Evolutionary conservation across 805 yeast species (phyloP), one percentile per base, ranked within the genome.

Genomic region (Pichia californica): DNA sequence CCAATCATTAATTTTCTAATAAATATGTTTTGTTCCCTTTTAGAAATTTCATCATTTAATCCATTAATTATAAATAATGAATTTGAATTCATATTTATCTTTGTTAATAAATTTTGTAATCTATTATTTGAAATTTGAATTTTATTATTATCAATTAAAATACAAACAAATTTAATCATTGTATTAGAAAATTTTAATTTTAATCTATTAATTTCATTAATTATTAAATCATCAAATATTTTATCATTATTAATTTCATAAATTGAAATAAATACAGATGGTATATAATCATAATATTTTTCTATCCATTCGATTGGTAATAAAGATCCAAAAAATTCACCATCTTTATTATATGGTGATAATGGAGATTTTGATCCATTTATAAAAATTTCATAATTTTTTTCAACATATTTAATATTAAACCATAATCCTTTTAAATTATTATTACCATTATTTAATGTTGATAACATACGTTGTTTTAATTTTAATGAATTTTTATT

Each of bases 251-350:
- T 55, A 13, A 74, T 47, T 38, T 70, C 69, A 50, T 69, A 68
- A 30, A 76, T 67, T 2, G 72, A 55, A 2, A 79, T 59, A 33
- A 70, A 67, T 0, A 73, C 69, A 1, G 72, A 51, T 0, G 86
- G 85, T n/a, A 66, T 33, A 3, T 61, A 43, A n/a, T 67, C 62
- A 23, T 63, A 60, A 52, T 79, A 76, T 52, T 77, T 79, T 29
- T 68, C 65, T 13, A 78, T 46, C 87, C 86, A 81, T 21, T 71
- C 62, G 1, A 55, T 49, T 2, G 73, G 64, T 26, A 76, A 52
- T 1, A 76, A 49, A 0, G 71, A 69, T 29, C 67, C 61, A 1
- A 76, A 73, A 48, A 57, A 68, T 1, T 56, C 52, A 0, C 74
- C 64, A 10, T 36, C 32, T n/a, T 63, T 62, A 38, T 69, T 65